A percentile compares a stretch with the other conserved stretches of the same genome.
Evolutionary conservation across 1,284 basidiomycete genomes (phyloP).

Genomic region (Stereum hirsutum): DNA sequence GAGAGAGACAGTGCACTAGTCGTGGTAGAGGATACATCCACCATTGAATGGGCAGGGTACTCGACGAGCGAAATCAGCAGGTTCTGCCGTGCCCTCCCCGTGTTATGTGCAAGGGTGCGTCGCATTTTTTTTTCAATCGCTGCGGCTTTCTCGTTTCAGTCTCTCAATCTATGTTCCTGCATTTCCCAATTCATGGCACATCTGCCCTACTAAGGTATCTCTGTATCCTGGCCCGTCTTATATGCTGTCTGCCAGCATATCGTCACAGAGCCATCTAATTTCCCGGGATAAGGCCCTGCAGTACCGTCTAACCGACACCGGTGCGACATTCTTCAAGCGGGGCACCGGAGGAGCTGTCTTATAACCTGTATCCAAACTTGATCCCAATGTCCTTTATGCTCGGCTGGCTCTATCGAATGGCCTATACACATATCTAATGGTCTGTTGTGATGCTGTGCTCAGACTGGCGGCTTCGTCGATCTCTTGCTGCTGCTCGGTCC

Average conservation of each 20-base stretch:
- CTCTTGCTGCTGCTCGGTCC: too few relatives aligned
- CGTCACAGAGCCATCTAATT: constrained; percentile 36
- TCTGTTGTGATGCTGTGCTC: too few relatives aligned
- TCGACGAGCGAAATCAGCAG: constrained; percentile 36
- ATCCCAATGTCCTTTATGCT: too few relatives aligned
- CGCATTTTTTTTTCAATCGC: neutral
- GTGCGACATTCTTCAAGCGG: constrained; percentile 58
- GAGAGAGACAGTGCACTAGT: constrained; percentile 26
- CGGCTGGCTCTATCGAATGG: too few relatives aligned
- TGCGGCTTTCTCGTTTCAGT: constrained; percentile 9
- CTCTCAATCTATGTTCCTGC: constrained; percentile 1
- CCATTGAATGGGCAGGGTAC: constrained; percentile 61
- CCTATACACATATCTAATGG: too few relatives aligned
- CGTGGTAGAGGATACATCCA: constrained; percentile 57
- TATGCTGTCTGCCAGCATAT: constrained; percentile 15
- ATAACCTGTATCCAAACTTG: constrained; percentile 22
- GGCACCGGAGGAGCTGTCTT: constrained; percentile 59
- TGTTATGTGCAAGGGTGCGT: constrained; percentile 43
- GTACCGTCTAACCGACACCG: constrained; percentile 56
- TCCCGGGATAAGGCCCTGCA: constrained; percentile 49
- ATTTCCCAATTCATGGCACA: neutral
- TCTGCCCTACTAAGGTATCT: constrained; percentile 34
- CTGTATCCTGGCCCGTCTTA: constrained; percentile 46
- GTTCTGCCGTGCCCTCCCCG: constrained; percentile 48
- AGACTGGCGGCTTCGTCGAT: too few relatives aligned